Evolutionary conservation across 106 monocot species (phyloP).

Genomic region (Allium fistulosum): DNA sequence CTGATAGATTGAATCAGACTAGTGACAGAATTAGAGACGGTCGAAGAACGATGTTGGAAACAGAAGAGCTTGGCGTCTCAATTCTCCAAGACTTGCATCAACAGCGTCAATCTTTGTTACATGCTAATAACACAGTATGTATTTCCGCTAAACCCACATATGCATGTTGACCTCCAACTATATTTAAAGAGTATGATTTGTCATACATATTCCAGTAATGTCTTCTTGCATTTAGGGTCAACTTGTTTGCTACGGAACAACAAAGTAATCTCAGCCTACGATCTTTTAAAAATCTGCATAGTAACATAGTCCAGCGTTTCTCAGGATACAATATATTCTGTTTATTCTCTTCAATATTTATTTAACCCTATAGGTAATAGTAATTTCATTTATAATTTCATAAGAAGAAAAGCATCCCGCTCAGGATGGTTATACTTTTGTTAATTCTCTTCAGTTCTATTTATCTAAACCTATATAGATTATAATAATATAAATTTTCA

Average conservation of each 20-base stretch:
- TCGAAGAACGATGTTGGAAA: conserved; percentile 73
- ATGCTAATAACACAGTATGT: conserved; percentile 79
- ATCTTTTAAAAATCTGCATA: not conserved
- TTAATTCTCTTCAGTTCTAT: no score
- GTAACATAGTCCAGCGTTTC: not conserved
- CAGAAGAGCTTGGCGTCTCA: conserved; percentile 86
- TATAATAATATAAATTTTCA: no score
- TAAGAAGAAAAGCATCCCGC: not conserved
- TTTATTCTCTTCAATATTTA: not conserved
- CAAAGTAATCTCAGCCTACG: no score
- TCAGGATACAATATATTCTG: not conserved
- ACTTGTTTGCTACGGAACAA: not conserved
- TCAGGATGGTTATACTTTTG: not conserved
- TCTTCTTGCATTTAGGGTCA: not conserved
- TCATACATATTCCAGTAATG: not conserved
- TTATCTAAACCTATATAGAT: no score
- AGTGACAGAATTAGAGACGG: conserved; percentile 77
- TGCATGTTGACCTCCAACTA: not conserved
- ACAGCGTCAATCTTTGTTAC: conserved; percentile 87
- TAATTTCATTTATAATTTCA: not conserved
- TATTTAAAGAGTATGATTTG: not conserved
- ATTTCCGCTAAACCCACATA: not conserved
- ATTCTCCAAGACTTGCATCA: conserved; percentile 85
- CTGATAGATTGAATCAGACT: conserved; percentile 75
- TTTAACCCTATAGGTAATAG: not conserved